A percentile compares a stretch with the other conserved stretches of the same genome.
Evolutionary conservation across 768 basidiomycete species (phyloP).

Genomic region (Hericium erinaceus): DNA sequence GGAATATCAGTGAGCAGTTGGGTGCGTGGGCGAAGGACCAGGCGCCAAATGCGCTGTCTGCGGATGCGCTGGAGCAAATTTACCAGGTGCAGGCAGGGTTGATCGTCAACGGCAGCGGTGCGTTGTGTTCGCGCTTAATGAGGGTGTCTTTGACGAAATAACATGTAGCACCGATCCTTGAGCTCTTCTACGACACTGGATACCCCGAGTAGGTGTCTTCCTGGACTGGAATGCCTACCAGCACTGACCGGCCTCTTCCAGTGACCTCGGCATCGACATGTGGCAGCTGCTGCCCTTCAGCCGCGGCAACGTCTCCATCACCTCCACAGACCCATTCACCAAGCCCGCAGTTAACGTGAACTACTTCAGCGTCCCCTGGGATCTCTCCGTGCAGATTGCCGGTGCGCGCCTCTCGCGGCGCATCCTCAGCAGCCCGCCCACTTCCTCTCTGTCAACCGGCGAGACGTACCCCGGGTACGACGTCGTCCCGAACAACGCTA

Average conservation of each 20-base stretch:
- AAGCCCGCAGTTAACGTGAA: constrained; percentile 39
- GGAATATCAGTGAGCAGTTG: neutral
- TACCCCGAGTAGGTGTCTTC: neutral
- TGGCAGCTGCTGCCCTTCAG: constrained; percentile 51
- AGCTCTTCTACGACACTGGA: neutral
- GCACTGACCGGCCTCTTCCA: neutral
- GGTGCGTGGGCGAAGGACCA: neutral
- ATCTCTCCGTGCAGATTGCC: constrained; percentile 42
- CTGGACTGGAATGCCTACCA: neutral
- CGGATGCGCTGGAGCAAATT: neutral
- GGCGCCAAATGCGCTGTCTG: neutral
- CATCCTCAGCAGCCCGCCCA: neutral
- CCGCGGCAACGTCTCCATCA: constrained; percentile 39
- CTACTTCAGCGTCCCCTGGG: constrained; percentile 41
- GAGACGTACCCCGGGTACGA: neutral
- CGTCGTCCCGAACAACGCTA: neutral
- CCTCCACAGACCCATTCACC: constrained; percentile 35
- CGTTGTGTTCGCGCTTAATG: neutral
- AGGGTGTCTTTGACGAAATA: neutral
- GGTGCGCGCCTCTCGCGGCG: constrained; percentile 24
- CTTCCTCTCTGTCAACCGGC: neutral
- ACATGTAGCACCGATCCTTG: neutral
- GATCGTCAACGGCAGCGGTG: neutral
- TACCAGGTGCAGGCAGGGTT: neutral
- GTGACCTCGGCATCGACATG: constrained; percentile 39